These are phyloP conservation scores for Fimicolochytrium jonesii DNA, from an alignment of 192 early-diverging fungal genomes.

Conservation along the genomic window DNA sequence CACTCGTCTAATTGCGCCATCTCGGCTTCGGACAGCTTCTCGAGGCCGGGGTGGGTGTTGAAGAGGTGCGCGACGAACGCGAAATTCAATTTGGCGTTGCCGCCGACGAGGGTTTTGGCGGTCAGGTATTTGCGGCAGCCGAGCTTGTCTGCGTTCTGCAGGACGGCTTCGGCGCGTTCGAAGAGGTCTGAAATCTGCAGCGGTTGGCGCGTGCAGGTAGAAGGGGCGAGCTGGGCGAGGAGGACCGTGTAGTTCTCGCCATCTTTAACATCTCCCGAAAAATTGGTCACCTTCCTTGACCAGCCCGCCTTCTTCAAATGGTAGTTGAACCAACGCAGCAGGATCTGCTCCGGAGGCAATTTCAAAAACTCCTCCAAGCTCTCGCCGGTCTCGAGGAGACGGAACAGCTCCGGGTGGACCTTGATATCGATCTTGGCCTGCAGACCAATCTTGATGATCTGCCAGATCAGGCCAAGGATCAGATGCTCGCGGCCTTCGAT, in stretches of 20 bases:
- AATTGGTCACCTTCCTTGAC: conserved; percentile 81
- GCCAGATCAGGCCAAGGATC: conserved; percentile 95
- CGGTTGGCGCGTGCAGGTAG: conserved; percentile 73
- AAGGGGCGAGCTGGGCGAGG: conserved; percentile 85
- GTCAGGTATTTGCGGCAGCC: conserved; percentile 92
- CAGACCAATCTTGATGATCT: conserved; percentile 98
- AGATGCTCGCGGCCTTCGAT: conserved; percentile 96
- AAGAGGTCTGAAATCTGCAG: conserved; percentile 72
- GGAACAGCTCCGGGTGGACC: conserved; percentile 95
- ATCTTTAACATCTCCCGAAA: conserved; percentile 89
- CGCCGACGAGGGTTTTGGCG: conserved; percentile 88
- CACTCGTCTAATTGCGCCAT: conserved; percentile 81
- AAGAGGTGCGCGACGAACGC: conserved; percentile 98
- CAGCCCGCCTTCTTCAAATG: conserved; percentile 92
- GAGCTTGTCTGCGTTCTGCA: conserved; percentile 89
- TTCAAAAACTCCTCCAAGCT: conserved; percentile 90
- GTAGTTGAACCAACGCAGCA: conserved; percentile 99
- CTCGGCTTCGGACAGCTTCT: conserved; percentile 83
- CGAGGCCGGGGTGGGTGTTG: conserved; percentile 95
- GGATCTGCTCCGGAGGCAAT: conserved; percentile 92
- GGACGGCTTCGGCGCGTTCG: conserved; percentile 82
- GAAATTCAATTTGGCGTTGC: conserved; percentile 95
- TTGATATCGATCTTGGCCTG: conserved; percentile 97
- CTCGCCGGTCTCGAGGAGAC: conserved; percentile 89
- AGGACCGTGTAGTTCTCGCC: conserved; percentile 93